Conservation (phyloP, 2,329 filamentous ascomycete species). For the Aspergillus puulaauensis region DNA sequence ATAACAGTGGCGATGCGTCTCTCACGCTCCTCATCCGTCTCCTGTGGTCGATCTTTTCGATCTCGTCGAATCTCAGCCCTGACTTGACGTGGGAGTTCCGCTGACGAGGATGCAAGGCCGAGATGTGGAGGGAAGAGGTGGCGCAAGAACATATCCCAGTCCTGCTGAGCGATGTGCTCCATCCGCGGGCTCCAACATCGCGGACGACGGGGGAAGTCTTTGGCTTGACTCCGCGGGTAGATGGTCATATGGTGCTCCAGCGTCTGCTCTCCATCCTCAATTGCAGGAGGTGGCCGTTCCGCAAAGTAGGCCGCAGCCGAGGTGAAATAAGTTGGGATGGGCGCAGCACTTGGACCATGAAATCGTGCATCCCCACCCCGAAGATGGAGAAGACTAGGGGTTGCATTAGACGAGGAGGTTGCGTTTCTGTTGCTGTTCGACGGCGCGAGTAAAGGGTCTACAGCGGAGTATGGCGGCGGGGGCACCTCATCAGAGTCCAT, state of each 20-base stretch:
- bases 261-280: conserved; percentile 24
- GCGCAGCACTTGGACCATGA: conserved; percentile 17
- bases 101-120: conserved; percentile 36
- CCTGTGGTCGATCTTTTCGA: conserved; percentile 43
- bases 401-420: conserved; percentile 14
- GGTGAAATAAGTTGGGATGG: conserved; percentile 32
- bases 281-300: conserved; percentile 31
- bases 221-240: conserved; percentile 41
- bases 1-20: conserved; percentile 40
- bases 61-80: conserved; percentile 42
- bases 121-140: conserved; percentile 43
- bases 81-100: conserved; percentile 37
- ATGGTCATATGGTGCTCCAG: conserved; percentile 41
- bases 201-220: conserved; percentile 43
- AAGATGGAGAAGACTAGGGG: conserved; percentile 16
- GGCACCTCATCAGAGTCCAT: conserved; percentile 42
- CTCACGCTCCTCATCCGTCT: conserved; percentile 41
- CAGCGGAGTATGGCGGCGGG: conserved; percentile 43
- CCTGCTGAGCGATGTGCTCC: conserved; percentile 39
- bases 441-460: conserved; percentile 36
- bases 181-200: conserved; percentile 39
- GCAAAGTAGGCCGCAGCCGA: conserved; percentile 40
- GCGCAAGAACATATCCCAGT: conserved; percentile 45
- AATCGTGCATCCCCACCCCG: conserved; percentile 21
- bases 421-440: conserved; percentile 21